Percentiles rank a stretch among this genome's conserved stretches.
phyloP scores from a whole-genome alignment of 495 filamentous ascomycete species.

The Sabuloglossum arenarium region DNA sequence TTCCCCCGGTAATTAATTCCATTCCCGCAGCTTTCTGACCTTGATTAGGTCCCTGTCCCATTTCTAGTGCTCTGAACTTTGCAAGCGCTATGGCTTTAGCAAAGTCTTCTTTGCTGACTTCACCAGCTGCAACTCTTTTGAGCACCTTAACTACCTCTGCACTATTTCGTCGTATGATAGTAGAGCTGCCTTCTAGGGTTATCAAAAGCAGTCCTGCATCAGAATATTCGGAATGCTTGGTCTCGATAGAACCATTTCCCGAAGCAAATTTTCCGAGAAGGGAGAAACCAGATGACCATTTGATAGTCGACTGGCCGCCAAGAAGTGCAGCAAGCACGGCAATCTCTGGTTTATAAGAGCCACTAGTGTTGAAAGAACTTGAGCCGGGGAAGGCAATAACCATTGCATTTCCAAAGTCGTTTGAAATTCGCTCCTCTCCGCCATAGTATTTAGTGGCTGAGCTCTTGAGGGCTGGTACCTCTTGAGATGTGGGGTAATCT shows the following conservation, averaged over 20 bases:
- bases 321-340: conserved; percentile 77
- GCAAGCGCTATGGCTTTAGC: conserved; percentile 81
- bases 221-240: conserved; percentile 69
- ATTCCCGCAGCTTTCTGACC: conserved; percentile 52
- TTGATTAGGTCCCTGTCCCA: conserved; percentile 47
- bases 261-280: conserved; percentile 60
- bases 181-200: conserved; percentile 49
- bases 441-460: conserved; percentile 66
- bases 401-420: conserved; percentile 48
- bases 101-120: conserved; percentile 62
- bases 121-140: conserved; percentile 53
- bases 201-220: conserved; percentile 82
- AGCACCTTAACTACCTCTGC: conserved; percentile 51
- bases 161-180: conserved; percentile 40
- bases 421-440: conserved; percentile 78
- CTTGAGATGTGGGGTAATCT: conserved; percentile 19
- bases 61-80: conserved; percentile 82
- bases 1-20: conserved; percentile 56
- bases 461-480: conserved; percentile 17
- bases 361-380: conserved; percentile 42
- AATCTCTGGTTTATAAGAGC: conserved; percentile 70
- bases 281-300: conserved; percentile 88
- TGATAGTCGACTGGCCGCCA: conserved; percentile 76
- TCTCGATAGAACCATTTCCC: conserved; percentile 38
- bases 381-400: conserved; percentile 87